These are phyloP conservation scores for Populus deltoides DNA, from an alignment of 345 rosid genomes.

Conservation along the genomic window DNA sequence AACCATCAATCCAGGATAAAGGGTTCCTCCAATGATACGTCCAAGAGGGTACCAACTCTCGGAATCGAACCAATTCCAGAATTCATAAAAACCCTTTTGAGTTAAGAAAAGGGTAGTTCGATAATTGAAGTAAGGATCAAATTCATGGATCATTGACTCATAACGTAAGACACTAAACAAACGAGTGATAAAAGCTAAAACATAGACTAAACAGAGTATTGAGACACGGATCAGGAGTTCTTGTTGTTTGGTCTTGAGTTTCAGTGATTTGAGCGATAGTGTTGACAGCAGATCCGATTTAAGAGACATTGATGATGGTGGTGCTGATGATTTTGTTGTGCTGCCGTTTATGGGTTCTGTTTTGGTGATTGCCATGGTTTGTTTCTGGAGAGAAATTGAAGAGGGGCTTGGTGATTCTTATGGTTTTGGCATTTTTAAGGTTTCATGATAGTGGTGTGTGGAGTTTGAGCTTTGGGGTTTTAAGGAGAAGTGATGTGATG, in stretches of 20 bases:
- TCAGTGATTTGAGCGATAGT: constrained; percentile 47
- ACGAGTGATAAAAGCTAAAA: constrained; percentile 82
- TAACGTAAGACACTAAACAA: constrained; percentile 90
- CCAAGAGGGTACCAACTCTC: constrained; percentile 99
- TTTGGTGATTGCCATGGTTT: background rate
- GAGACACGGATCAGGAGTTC: constrained; percentile 86
- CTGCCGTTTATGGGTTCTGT: background rate
- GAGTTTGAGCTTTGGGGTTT: background rate
- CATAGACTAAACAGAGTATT: constrained; percentile 77
- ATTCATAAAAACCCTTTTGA: constrained; percentile 84
- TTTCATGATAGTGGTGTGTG: background rate
- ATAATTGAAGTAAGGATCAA: constrained; percentile 95
- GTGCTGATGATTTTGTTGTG: background rate
- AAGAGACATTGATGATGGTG: background rate
- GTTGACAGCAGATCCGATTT: constrained; percentile 46
- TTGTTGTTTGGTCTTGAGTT: constrained; percentile 85
- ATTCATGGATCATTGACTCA: constrained; percentile 98
- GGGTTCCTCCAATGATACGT: constrained; percentile 91
- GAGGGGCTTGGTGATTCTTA: background rate
- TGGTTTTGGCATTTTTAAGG: background rate
- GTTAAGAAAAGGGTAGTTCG: constrained; percentile 82
- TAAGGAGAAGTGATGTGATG: background rate
- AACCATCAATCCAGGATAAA: constrained; percentile 91
- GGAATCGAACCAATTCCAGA: constrained; percentile 99
- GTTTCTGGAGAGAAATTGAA: background rate